Conservation (phyloP, 1,284 basidiomycete species). For the Clitocybe nebularis region DNA sequence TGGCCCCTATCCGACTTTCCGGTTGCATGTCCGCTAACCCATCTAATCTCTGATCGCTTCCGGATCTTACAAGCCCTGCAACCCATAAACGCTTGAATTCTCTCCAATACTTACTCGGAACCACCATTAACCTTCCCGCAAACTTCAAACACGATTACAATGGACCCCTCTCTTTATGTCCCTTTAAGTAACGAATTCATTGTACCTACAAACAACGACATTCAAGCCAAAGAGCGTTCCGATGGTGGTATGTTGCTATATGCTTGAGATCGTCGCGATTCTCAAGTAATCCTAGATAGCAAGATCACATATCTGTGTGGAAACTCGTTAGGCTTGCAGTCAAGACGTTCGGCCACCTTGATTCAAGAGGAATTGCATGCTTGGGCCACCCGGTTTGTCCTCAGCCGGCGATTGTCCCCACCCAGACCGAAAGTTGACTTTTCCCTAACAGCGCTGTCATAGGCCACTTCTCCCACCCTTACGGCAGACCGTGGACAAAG, state of each 20-base stretch:
- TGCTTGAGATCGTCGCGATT: slow-evolving; percentile 8
- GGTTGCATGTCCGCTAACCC: too few relatives aligned
- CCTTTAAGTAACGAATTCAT: slow-evolving; percentile 54
- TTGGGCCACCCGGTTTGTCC: slow-evolving; percentile 77
- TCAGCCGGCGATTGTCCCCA: slow-evolving; percentile 5
- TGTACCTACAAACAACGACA: slow-evolving; percentile 55
- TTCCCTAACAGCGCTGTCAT: slow-evolving; percentile 68
- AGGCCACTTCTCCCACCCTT: slow-evolving; percentile 90
- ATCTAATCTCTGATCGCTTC: not conserved
- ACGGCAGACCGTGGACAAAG: slow-evolving; percentile 80
- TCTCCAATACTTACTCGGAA: not conserved
- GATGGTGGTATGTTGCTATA: slow-evolving; percentile 30
- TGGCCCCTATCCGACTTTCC: slow-evolving; percentile 1
- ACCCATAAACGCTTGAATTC: not conserved
- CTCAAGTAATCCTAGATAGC: slow-evolving; percentile 31
- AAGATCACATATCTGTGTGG: slow-evolving; percentile 89
- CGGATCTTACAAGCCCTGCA: not conserved
- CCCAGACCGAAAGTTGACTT: slow-evolving; percentile 3
- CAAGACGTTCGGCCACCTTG: slow-evolving; percentile 68
- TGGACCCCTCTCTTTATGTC: slow-evolving; percentile 25
- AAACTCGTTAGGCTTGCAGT: slow-evolving; percentile 88
- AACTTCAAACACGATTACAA: slow-evolving; percentile 9
- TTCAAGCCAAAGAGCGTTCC: slow-evolving; percentile 42
- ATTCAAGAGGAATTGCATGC: slow-evolving; percentile 83
- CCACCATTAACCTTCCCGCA: slow-evolving; percentile 11